Percentiles rank a stretch among this genome's conserved stretches.
These are phyloP conservation scores for Cornus florida DNA, from an alignment of 148 eudicot species.

Conservation along the genomic window DNA sequence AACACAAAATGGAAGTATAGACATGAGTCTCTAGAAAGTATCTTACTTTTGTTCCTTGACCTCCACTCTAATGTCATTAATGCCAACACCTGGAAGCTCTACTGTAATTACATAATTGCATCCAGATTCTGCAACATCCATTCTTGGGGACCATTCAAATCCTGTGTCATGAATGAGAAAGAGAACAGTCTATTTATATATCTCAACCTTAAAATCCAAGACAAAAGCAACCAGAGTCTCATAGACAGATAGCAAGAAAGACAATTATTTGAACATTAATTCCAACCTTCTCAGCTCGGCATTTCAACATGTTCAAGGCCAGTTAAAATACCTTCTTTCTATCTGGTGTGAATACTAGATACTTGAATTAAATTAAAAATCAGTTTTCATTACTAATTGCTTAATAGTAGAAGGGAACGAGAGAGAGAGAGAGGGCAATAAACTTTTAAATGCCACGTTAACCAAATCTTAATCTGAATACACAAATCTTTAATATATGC, in stretches of 20 bases:
- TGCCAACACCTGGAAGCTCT: constrained; percentile 78
- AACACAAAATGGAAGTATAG: neutral
- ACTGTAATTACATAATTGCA: constrained; percentile 42
- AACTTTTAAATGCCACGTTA: neutral
- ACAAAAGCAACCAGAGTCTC: neutral
- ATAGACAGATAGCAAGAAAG: neutral
- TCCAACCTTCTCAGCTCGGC: neutral
- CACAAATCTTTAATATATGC: neutral
- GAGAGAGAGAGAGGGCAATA: too few relatives aligned
- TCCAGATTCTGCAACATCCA: constrained; percentile 68
- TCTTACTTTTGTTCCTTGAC: constrained; percentile 54
- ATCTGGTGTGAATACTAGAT: neutral
- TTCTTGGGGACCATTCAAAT: constrained; percentile 65
- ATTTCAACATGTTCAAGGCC: neutral
- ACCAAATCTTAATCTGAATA: neutral
- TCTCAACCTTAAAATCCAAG: neutral
- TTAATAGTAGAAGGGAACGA: neutral
- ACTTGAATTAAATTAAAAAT: neutral
- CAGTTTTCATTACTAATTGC: neutral
- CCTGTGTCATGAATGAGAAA: constrained; percentile 24
- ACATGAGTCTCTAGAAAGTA: neutral
- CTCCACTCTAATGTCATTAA: constrained; percentile 66
- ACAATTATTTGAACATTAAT: neutral
- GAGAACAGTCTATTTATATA: neutral
- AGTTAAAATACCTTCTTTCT: neutral